Base-by-base conservation (phyloP, 208 protist species). In the Acanthamoeba sp. region DNA sequence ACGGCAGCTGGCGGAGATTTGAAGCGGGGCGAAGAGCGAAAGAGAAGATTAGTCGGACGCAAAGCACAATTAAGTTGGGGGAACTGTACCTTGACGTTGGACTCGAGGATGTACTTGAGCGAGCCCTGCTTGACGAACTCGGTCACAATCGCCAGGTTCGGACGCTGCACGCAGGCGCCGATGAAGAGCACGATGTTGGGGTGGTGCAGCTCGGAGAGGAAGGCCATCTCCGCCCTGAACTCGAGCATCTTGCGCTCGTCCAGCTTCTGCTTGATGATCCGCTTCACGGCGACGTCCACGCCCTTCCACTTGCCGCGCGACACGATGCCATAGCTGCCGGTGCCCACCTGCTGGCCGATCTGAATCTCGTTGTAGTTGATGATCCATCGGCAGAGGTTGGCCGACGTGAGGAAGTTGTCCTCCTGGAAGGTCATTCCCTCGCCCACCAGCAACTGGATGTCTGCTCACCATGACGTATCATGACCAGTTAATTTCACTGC, bases 371-470 rank as follows among this genome's bases (percentile, higher is more conserved):
- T 29, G 18, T 18, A 80, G 69, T 80, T 18, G 69, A 80, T 80
- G 69, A 80, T 80, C 69, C 69, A 80, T 10, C 69, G 69, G n/a
- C 69, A 80, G 18, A 80, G 69, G 69, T 80, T 80, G 69, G 69
- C 69, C 36, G 36, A 48, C 16, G 69, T 80, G 1, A 80, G 34
- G 69, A 80, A 80, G 69, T 22, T 22, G 38, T 80, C 69, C 20
- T 80, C 69, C 69, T 80, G 3, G 69, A 34, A 80, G 34, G 20
- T 32, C 57, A 64, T 64, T 1, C 57, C 57, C 27, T 64, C 57
- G 57, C 57, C 57, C 57, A 64, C 57, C 24, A 80, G n/a, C 36
- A 27, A 14, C 20, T 45, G 38, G 22, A 45, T 73, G 64, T 38
- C 29, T 36, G 64, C 64, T 73, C 64, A 73, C 32, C 57, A 64